Evolutionary conservation across 2,329 filamentous ascomycete species (phyloP), one percentile per base, ranked within the genome.

Genomic region (Botrytis porri): DNA sequence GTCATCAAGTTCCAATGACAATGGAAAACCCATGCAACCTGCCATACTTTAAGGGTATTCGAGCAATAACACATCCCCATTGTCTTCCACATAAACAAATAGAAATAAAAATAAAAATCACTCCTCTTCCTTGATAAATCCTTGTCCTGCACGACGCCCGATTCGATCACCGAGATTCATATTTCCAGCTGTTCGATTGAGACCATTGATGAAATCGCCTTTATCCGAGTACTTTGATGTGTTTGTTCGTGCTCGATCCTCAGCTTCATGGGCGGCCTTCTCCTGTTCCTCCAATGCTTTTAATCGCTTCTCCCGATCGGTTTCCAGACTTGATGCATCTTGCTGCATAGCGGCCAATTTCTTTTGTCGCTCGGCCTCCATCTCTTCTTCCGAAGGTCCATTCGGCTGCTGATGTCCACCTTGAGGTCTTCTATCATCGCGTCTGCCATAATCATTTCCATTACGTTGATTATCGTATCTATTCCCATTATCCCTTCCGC

Each of bases 311-410:
- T 88, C 88, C 45, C 94, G 89, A 77, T 92, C 90, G n/a, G 84
- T 80, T 77, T 95, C 92, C 65, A 97, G 84, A 18, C 91, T 88
- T 1, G 85, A 86, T 7, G 92, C 92, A 41, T 89, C 90, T 29
- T 87, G 86, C 80, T 93, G 91, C 92, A 94, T 94, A 14, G 89
- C 90, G 25, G 90, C 91, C 29, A 94, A 82, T 80, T 89, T 93
- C 37, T 87, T 86, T 20, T 89, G 89, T n/a, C 86, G 85, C 75
- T 92, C 89, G 35, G 88, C 87, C 32, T 86, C 86, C 10, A 80
- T 81, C 6, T 82, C 81, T 73, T 73, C 71, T 64, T 76, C 75
- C 18, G 70, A 64, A 20, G 66, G 57, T 14, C 64, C 71, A 37
- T 62, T 45, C 9, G 20, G 32, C 54, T 67, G 65, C n/a, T 69